These are phyloP conservation scores for Cyberlindnera mrakii DNA, from an alignment of 805 yeast genomes.

Conservation along the genomic window DNA sequence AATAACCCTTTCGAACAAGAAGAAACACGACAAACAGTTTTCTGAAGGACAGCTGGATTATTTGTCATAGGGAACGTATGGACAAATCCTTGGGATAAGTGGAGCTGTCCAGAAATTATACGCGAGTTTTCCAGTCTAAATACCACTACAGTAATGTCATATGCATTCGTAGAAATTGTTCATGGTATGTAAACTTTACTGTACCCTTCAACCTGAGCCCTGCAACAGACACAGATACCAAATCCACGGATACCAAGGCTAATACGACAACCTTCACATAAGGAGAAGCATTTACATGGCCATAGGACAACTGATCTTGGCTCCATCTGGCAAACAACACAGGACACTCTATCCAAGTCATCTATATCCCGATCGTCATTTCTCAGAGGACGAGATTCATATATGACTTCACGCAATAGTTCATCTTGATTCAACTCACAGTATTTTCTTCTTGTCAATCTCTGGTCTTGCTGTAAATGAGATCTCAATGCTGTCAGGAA, in stretches of 20 bases:
- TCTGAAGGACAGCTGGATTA: background rate
- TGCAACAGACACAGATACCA: slow-evolving; percentile 80
- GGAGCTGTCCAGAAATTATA: too few species aligned
- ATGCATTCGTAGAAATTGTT: background rate
- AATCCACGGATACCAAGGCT: slow-evolving; percentile 68
- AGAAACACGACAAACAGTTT: background rate
- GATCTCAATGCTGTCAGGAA: slow-evolving; percentile 8
- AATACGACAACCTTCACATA: slow-evolving; percentile 79
- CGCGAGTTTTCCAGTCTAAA: too few species aligned
- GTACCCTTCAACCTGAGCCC: slow-evolving; percentile 59
- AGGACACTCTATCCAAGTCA: slow-evolving; percentile 36
- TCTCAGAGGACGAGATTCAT: slow-evolving; percentile 19
- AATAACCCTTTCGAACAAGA: slow-evolving; percentile 3
- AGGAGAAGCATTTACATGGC: slow-evolving; percentile 90
- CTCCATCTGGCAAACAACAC: slow-evolving; percentile 78
- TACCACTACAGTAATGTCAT: too few species aligned
- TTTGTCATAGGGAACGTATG: too few species aligned
- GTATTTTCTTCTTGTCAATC: slow-evolving; percentile 32
- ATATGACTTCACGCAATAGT: slow-evolving; percentile 24
- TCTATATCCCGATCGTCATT: slow-evolving; percentile 15
- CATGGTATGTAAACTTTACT: slow-evolving; percentile 31
- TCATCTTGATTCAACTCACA: slow-evolving; percentile 24
- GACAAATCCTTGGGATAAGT: too few species aligned
- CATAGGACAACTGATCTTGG: slow-evolving; percentile 75
- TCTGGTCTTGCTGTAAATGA: slow-evolving; percentile 18